A percentile compares a stretch with the other conserved stretches of the same genome.
Evolutionary conservation across 2,329 filamentous ascomycete species (phyloP).

Genomic region (Aspergillus luchuensis): DNA sequence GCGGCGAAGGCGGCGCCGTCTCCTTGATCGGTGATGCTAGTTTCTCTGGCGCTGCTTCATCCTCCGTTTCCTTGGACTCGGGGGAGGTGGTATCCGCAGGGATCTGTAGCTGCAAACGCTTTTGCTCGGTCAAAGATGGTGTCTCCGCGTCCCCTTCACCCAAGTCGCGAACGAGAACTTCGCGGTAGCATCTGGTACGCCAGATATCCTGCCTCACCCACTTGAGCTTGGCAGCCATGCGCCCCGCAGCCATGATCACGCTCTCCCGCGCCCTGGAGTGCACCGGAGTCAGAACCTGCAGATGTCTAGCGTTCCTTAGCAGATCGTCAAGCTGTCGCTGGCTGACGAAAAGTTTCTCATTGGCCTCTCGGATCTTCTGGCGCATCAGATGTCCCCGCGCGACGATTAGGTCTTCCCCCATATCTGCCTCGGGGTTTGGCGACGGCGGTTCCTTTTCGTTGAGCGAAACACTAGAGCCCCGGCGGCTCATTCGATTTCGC

Average conservation of each 20-base stretch:
- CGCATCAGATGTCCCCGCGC: slow-evolving; percentile 81
- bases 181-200: slow-evolving; percentile 85
- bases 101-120: slow-evolving; percentile 21
- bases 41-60: slow-evolving; percentile 12
- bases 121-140: slow-evolving; percentile 33
- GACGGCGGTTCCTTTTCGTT: slow-evolving; percentile 69
- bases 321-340: slow-evolving; percentile 81
- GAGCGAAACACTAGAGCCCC: slow-evolving; percentile 64
- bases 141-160: slow-evolving; percentile 65
- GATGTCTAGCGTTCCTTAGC: slow-evolving; percentile 83
- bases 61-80: slow-evolving; percentile 11
- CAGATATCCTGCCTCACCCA: slow-evolving; percentile 95
- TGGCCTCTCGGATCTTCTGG: slow-evolving; percentile 78
- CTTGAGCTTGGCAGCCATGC: slow-evolving; percentile 83
- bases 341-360: slow-evolving; percentile 71
- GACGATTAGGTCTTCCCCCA: slow-evolving; percentile 81
- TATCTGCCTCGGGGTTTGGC: slow-evolving; percentile 71
- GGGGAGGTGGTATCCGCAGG: slow-evolving; percentile 20
- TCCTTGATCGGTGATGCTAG: slow-evolving; percentile 15
- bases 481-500: slow-evolving; percentile 60
- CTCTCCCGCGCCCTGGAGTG: slow-evolving; percentile 87
- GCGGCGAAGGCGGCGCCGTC: slow-evolving; percentile 14
- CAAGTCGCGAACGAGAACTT: slow-evolving; percentile 82
- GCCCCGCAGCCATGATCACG: slow-evolving; percentile 79
- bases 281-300: slow-evolving; percentile 85